Conservation (phyloP, 306 rosid species). For the Luffa acutangula region DNA sequence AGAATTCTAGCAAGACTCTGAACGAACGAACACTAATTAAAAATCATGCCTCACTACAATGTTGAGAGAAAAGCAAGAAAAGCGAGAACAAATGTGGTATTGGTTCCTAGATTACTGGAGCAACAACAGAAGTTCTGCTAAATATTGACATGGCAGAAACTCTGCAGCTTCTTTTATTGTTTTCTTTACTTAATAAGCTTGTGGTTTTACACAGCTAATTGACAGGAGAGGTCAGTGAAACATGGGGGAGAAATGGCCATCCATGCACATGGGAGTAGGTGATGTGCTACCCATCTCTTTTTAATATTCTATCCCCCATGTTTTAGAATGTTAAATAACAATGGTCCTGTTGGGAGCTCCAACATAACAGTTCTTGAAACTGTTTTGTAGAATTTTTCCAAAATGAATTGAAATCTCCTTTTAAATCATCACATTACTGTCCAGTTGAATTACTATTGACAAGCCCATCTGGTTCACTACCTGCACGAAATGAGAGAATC, state of each 20-base stretch:
- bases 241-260: constrained; percentile 10
- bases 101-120: neutral
- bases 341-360: neutral
- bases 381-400: neutral
- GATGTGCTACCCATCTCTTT: neutral
- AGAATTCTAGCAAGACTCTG: neutral
- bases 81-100: neutral
- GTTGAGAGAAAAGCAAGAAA: neutral
- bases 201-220: neutral
- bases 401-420: neutral
- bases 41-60: neutral
- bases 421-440: neutral
- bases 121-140: neutral
- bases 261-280: constrained; percentile 36
- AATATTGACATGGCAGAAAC: neutral
- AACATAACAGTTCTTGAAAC: neutral
- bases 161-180: neutral
- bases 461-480: neutral
- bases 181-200: neutral
- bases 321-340: neutral
- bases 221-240: neutral
- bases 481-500: neutral
- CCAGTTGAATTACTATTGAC: neutral
- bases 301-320: neutral
- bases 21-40: neutral